Evolutionary conservation across 331 rosid species (phyloP).

Genomic region (Quercus phellos): DNA sequence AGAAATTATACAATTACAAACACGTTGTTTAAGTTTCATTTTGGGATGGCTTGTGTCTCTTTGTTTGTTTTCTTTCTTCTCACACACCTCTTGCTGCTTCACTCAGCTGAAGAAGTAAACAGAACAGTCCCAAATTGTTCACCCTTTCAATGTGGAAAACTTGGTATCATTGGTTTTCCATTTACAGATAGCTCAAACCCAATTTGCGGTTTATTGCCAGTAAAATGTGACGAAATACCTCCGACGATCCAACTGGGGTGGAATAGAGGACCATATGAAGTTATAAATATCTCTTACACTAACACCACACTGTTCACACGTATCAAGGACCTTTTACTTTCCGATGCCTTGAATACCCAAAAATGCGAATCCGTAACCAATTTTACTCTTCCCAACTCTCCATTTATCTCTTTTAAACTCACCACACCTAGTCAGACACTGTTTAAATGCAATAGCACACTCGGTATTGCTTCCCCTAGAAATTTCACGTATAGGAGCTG

Average conservation of each 20-base stretch:
- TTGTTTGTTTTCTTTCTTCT: conserved; percentile 6
- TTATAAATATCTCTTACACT: background rate
- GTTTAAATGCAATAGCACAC: conserved; percentile 17
- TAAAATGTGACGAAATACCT: background rate
- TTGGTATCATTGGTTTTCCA: background rate
- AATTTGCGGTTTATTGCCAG: conserved; percentile 19
- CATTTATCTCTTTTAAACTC: conserved; percentile 4
- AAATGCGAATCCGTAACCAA: conserved; percentile 4
- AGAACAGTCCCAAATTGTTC: background rate
- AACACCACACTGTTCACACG: background rate
- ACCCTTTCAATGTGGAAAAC: background rate
- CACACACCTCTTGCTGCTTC: background rate
- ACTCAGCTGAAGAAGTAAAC: background rate
- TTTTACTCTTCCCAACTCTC: conserved; percentile 26
- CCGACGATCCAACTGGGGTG: conserved; percentile 19
- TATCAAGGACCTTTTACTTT: background rate
- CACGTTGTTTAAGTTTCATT: background rate
- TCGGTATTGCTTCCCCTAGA: background rate
- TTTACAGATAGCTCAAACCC: background rate
- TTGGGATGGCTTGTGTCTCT: conserved; percentile 6
- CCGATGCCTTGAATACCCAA: too few species aligned
- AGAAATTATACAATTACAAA: background rate
- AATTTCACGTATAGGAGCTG: background rate
- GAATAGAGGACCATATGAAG: conserved; percentile 8
- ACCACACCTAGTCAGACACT: background rate